phyloP scores from a whole-genome alignment of 495 filamentous ascomycete species.

The Neurospora discreta region DNA sequence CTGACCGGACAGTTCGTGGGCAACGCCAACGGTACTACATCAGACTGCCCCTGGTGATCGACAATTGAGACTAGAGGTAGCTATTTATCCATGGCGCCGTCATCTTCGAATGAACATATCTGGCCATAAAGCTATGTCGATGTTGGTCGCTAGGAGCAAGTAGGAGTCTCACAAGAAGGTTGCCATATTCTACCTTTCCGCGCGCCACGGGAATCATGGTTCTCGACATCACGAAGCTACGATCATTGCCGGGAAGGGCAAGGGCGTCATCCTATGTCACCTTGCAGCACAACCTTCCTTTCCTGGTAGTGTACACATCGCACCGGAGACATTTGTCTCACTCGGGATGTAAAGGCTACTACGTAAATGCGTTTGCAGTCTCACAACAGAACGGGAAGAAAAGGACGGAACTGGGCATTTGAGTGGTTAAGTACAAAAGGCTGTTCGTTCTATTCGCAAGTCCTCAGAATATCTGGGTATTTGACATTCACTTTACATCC shows the following conservation, averaged over 20 bases:
- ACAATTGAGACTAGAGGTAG: not conserved
- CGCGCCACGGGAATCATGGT: not conserved
- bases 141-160: not conserved
- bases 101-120: not conserved
- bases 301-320: not conserved
- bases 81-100: not conserved
- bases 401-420: not conserved
- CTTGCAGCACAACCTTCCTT: not conserved
- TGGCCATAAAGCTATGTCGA: not conserved
- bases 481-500: no score
- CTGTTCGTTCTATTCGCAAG: not conserved
- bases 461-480: no score
- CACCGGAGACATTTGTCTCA: not conserved
- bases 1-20: not conserved
- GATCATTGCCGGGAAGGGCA: not conserved
- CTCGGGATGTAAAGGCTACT: not conserved
- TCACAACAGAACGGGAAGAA: not conserved
- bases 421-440: not conserved
- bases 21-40: not conserved
- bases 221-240: not conserved
- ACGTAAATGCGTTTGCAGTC: not conserved
- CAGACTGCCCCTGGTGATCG: not conserved
- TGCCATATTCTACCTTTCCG: not conserved
- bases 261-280: not conserved
- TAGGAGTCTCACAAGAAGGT: not conserved